Base-by-base conservation (phyloP, 1,139 yeast species). In the Candida buenavistaensis region DNA sequence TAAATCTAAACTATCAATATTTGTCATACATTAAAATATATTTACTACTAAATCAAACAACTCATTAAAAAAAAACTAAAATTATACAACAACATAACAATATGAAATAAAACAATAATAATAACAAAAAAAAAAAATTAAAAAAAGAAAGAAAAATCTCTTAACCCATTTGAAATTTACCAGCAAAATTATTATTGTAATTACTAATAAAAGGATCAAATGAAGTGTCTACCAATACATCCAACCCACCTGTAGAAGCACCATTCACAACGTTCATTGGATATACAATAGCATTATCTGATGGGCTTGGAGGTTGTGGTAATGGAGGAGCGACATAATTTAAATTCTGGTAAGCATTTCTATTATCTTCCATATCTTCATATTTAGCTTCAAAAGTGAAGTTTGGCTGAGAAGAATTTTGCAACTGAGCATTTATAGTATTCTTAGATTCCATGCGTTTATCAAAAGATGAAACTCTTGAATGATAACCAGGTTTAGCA, bases 401-500 rank as follows among this genome's bases (percentile, higher is more conserved):
- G 11, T 23, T 32, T 3, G 26, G 20, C 10, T 21, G 29, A 22
- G n/a, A 22, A 15, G 30, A 9, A 26, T 15, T 26, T 15, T 12
- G 17, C 10, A 13, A 11, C 16, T 14, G 21, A 15, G 13, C 20
- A 3, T 26, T 11, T 21, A 11, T 19, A 8, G n/a, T 19, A 14
- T 17, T 26, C 21, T 17, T n/a, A 26, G 23, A 25, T n/a, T 22
- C 28, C 23, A 32, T 12, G 17, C 28, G 21, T 12, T 26, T 31
- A 19, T 37, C 40, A 17, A 34, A 19, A 6, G 40, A 37, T 3
- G 30, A 19, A 8, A 30, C 33, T 22, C 37, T 28, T n/a, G 25
- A 23, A 35, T 44, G 46, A 26, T 40, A 41, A 24, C 20, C 48
- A 6, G 67, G 64, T 44, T 65, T 65, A 35, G 54, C 61, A 17